Base-by-base conservation (phyloP, 495 filamentous ascomycete species). In the Penicillium malachiteum region DNA sequence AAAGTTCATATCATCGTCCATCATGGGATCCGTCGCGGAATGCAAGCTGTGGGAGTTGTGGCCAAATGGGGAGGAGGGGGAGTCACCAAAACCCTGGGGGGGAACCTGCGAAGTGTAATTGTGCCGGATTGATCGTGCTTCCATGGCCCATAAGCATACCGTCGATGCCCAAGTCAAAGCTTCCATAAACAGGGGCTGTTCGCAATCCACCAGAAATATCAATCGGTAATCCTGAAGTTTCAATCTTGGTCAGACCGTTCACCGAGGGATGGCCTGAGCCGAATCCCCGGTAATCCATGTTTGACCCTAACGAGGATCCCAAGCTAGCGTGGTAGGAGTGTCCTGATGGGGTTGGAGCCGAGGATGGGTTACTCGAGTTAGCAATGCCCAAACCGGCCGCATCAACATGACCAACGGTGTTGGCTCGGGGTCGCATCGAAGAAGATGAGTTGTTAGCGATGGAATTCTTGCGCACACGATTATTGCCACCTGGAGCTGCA, bases 401-500 rank as follows among this genome's bases (percentile, higher is more conserved):
- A 69, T 97, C 95, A 46, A 97, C 84, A 71, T 97, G 95, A 68
- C 92, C 93, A 67, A 97, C 96, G 33, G 94, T 99, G 64, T 97
- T 97, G 33, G 95, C 95, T 55, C 94, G 79, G 13, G 94, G 95
- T 54, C 95, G 84, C 86, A 94, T 92, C 13, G 76, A 78, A 57
- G 78, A 78, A 55, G 78, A 78, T 55, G 78, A 77, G 62, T 61
- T 78, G 57, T 82, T 88, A 52, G 86, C 92, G 55, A 93, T 80
- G 45, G 92, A 97, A 60, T 92, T 92, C 78, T 98, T 98, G 48
- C 94, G 89, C 52, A 93, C 90, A 44, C 91, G 82, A 58, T 85
- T 86, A 48, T 84, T 76, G 10, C 85, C 77, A 13, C 83, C 75
- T n/a, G 85, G 81, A 53, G 87, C 87, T 50, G 84, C 90, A 39